Percentiles rank a stretch among this genome's conserved stretches.
These are phyloP conservation scores for Suillus cothurnatus DNA, from an alignment of 768 basidiomycete species.

Conservation along the genomic window DNA sequence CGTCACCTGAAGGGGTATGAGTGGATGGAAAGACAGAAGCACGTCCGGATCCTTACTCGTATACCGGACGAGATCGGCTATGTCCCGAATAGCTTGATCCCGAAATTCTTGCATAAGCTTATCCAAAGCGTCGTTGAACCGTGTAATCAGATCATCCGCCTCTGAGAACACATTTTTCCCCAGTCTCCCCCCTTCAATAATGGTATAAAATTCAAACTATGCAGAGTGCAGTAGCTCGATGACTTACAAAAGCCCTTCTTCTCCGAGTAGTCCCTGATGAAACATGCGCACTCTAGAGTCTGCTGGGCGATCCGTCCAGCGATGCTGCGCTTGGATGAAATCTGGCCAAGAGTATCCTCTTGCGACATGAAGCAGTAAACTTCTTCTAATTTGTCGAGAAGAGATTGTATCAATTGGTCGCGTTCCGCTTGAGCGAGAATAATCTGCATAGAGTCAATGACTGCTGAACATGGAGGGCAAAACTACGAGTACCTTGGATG, in stretches of 20 bases:
- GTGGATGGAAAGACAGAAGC: background rate
- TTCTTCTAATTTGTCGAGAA: slow-evolving; percentile 1
- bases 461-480: background rate
- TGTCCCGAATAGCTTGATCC: background rate
- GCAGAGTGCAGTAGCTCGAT: background rate
- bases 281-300: slow-evolving; percentile 29
- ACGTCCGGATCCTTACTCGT: background rate
- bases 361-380: slow-evolving; percentile 5
- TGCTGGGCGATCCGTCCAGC: slow-evolving; percentile 17
- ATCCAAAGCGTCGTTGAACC: background rate
- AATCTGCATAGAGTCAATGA: background rate
- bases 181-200: background rate
- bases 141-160: background rate
- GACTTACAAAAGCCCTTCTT: slow-evolving; percentile 22
- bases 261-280: slow-evolving; percentile 28
- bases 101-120: slow-evolving; percentile 5
- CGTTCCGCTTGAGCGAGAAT: slow-evolving; percentile 7
- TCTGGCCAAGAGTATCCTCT: background rate
- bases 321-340: background rate
- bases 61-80: background rate
- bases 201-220: too few relatives aligned
- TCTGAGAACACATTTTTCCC: background rate
- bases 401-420: slow-evolving; percentile 3
- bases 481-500: slow-evolving; percentile 1
- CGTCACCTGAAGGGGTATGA: background rate